phyloP scores from a whole-genome alignment of 2,329 filamentous ascomycete species.

The Ramularia collo-cygni region DNA sequence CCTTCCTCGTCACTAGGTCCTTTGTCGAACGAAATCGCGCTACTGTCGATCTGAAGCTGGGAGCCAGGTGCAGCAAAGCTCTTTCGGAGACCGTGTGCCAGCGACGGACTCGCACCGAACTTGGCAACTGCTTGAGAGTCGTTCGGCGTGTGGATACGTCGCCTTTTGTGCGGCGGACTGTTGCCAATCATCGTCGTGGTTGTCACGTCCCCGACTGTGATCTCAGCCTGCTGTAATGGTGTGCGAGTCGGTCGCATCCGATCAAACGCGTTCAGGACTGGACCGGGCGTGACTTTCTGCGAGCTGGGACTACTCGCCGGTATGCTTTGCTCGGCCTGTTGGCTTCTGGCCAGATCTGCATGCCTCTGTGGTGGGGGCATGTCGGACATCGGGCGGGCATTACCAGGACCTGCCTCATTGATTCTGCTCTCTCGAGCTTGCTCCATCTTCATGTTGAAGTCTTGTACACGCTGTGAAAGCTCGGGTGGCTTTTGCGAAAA shows the following conservation, averaged over 20 bases:
- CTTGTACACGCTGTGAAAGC: conserved; percentile 26
- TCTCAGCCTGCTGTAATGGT: conserved; percentile 60
- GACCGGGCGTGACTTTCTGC: conserved; percentile 35
- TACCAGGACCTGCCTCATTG: not conserved
- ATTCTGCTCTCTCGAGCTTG: conserved; percentile 7
- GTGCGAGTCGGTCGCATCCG: conserved; percentile 58
- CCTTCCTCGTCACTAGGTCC: too few relatives aligned
- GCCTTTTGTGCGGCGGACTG: conserved; percentile 40
- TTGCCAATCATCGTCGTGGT: conserved; percentile 57
- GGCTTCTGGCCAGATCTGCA: too few relatives aligned
- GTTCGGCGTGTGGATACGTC: conserved; percentile 37
- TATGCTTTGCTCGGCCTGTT: conserved; percentile 20
- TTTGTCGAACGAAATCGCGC: conserved; percentile 22
- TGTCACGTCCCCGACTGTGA: conserved; percentile 65
- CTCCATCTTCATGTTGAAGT: conserved; percentile 35
- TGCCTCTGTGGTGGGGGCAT: too few relatives aligned
- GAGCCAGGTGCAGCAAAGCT: conserved; percentile 52
- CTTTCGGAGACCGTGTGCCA: conserved; percentile 38
- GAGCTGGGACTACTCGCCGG: conserved; percentile 25
- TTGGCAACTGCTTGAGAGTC: conserved; percentile 37
- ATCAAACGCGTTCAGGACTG: conserved; percentile 56
- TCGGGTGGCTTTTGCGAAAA: conserved; percentile 22
- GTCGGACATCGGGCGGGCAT: too few relatives aligned
- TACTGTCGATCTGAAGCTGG: conserved; percentile 24
- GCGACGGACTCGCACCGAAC: conserved; percentile 34